Conservation (phyloP, 2,329 filamentous ascomycete genomes). For the Trichocomaceae sp. region DNA sequence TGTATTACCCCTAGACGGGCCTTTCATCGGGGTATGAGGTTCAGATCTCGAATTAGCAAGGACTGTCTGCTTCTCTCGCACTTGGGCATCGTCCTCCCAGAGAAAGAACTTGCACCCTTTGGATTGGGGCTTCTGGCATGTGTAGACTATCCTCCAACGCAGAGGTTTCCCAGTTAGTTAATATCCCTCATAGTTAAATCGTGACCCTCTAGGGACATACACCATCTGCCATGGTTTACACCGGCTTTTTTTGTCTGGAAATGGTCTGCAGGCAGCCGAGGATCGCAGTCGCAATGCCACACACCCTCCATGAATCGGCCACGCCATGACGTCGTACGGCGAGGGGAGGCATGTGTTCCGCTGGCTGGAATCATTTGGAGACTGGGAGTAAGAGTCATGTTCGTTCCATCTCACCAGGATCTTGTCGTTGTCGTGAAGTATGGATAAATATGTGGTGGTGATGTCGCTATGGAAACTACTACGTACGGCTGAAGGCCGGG, state of each 20-base stretch:
- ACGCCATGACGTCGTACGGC: slow-evolving; percentile 17
- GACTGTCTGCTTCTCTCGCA: slow-evolving; percentile 46
- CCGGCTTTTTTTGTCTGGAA: slow-evolving; percentile 54
- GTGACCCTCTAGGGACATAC: slow-evolving; percentile 22
- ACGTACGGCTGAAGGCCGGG: no score
- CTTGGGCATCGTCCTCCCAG: slow-evolving; percentile 53
- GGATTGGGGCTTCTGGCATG: slow-evolving; percentile 47
- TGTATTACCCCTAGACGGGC: slow-evolving; percentile 18
- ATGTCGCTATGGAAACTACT: no score
- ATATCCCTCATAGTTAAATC: neutral
- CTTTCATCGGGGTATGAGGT: slow-evolving; percentile 22
- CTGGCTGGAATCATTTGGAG: neutral
- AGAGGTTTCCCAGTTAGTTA: slow-evolving; percentile 1
- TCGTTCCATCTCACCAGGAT: no score
- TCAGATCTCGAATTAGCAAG: slow-evolving; percentile 47
- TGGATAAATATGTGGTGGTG: neutral
- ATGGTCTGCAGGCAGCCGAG: slow-evolving; percentile 47
- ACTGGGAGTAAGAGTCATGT: neutral
- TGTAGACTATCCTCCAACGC: slow-evolving; percentile 42
- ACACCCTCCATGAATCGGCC: slow-evolving; percentile 39
- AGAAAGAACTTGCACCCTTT: slow-evolving; percentile 55
- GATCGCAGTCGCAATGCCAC: slow-evolving; percentile 53
- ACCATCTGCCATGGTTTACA: slow-evolving; percentile 51
- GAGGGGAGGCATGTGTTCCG: neutral
- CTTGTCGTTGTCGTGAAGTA: no score